Evolutionary conservation across 2,329 filamentous ascomycete species (phyloP), one percentile per base, ranked within the genome.

Genomic region (Exserohilum turcica): DNA sequence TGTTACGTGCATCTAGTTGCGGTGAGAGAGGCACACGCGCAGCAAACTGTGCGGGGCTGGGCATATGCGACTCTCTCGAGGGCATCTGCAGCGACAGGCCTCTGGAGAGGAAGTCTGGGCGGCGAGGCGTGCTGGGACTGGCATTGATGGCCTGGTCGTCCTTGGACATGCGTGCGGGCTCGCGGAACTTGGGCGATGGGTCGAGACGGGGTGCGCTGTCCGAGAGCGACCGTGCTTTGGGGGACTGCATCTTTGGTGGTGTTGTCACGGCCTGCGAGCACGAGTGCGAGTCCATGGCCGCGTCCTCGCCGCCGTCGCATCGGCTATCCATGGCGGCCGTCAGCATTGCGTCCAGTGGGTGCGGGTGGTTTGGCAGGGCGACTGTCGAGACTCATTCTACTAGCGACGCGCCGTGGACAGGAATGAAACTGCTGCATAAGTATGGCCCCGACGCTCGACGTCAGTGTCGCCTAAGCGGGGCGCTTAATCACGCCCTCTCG

Each of bases 1-100:
- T 91, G 62, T 92, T 89, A 16, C 88, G 88, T 50, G 90, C 84
- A 73, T 96, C 92, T 59, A 94, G 84, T 73, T 95, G 92, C 13
- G 92, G 92, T 2, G 91, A 96, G 54, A 93, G 81, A 63, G 92
- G 91, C 21, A 80, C 77, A 56, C 81, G 86, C 66, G 83, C 87
- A 59, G 80, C 76, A 46, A 80, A 77, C 55, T 79, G 74, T 57
- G 80, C 77, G 64, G 82, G 77, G 48, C 75, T 77, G 43, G 76
- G 71, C 64, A 76, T 77, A 38, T 70, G 71, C 59, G 59, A 57
- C 59, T 83, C 80, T 61, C 77, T 81, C 62, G 78, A 79, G 24
- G 88, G 85, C 80, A 91, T 84, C 68, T 91, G 87, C 62, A 92
- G 76, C 18, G 87, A 86, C 52, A 94, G 80, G 33, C 86, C 86